Evolutionary conservation across 2,329 filamentous ascomycete genomes (phyloP).

Genomic region (Phialophora expanda): DNA sequence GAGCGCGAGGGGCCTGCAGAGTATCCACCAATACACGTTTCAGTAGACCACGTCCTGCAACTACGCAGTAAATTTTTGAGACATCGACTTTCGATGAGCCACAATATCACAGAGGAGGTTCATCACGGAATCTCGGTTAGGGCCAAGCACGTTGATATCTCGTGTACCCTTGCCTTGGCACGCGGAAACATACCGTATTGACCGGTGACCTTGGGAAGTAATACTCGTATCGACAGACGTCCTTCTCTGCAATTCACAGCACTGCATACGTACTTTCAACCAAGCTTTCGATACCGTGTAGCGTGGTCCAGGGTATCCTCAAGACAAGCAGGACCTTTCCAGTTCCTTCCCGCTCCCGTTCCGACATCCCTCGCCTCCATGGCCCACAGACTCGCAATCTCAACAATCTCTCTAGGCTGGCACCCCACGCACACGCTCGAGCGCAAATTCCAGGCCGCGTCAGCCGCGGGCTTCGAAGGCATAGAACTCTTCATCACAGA

Average conservation of each 20-base stretch:
- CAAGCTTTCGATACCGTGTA: too few species aligned
- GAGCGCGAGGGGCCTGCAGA: background rate
- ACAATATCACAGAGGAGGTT: too few species aligned
- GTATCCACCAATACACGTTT: background rate
- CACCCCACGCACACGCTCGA: slow-evolving; percentile 68
- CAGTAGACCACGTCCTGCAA: background rate
- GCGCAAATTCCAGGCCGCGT: slow-evolving; percentile 71
- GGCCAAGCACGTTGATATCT: background rate
- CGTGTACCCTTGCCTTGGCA: background rate
- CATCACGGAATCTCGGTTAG: background rate
- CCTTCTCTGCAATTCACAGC: too few species aligned
- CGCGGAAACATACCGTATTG: background rate
- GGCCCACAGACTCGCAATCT: slow-evolving; percentile 58
- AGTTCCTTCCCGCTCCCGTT: too few species aligned
- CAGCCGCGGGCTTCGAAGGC: slow-evolving; percentile 67
- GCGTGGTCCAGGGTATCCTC: too few species aligned
- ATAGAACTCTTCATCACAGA: slow-evolving; percentile 81
- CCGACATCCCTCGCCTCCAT: background rate
- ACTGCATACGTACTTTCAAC: too few species aligned
- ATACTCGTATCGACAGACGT: too few species aligned
- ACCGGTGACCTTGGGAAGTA: too few species aligned
- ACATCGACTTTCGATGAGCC: background rate
- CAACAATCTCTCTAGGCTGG: slow-evolving; percentile 75
- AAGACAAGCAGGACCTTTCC: too few species aligned
- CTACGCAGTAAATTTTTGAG: background rate